Conservation (phyloP, 2,329 filamentous ascomycete species). For the Tolypocladium album region DNA sequence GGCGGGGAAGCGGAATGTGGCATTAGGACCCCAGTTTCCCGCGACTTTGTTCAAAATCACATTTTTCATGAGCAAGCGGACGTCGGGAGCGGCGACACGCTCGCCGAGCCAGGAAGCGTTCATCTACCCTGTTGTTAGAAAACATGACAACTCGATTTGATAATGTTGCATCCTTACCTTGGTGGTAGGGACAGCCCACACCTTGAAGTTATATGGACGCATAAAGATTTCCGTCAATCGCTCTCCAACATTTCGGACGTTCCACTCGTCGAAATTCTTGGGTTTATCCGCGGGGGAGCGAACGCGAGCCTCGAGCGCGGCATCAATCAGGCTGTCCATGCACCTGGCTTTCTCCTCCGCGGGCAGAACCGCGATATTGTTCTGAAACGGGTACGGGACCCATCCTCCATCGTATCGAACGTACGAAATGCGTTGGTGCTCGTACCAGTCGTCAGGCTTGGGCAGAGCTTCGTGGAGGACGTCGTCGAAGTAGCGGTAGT, state of each 20-base stretch:
- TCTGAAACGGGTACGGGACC: conserved; percentile 99
- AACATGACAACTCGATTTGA: not conserved
- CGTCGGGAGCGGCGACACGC: conserved; percentile 91
- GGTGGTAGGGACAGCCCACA: conserved; percentile 96
- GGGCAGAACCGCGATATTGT: conserved; percentile 97
- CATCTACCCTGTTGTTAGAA: conserved; percentile 51
- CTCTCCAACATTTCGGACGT: conserved; percentile 78
- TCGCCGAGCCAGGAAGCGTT: conserved; percentile 98
- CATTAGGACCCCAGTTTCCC: conserved; percentile 96
- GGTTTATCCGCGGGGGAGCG: conserved; percentile 67
- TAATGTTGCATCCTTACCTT: conserved; percentile 52
- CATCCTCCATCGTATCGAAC: conserved; percentile 92
- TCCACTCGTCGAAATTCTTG: conserved; percentile 97
- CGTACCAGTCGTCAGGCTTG: conserved; percentile 90
- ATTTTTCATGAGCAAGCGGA: conserved; percentile 89
- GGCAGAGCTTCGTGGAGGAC: conserved; percentile 95
- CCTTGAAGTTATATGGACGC: conserved; percentile 99
- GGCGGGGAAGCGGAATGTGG: conserved; percentile 96
- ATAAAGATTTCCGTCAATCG: conserved; percentile 95
- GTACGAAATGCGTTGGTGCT: conserved; percentile 96
- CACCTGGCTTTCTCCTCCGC: conserved; percentile 95
- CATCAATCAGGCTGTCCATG: conserved; percentile 92
- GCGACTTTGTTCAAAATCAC: conserved; percentile 93
- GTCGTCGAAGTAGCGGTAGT: conserved; percentile 99
- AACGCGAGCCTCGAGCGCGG: conserved; percentile 76